Base-by-base conservation (phyloP, 306 rosid genomes). In the Fragaria vesca region DNA sequence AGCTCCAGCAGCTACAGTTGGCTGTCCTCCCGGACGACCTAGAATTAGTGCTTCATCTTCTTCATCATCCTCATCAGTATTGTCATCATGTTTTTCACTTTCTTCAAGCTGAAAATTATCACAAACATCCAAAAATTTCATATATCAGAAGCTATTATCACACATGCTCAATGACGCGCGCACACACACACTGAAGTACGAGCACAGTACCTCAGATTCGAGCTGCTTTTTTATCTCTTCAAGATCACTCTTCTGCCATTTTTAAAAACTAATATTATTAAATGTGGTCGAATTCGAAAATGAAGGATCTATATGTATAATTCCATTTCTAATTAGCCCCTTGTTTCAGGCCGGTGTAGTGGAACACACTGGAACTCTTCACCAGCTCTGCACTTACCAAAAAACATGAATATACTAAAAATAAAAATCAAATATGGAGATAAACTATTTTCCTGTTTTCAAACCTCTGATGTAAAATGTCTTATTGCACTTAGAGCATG, bases 161-260 rank as follows among this genome's bases (percentile, higher is more conserved):
- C 42, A 32, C 66, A 60, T 12, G 57, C 57, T 51, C 20, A 16
- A 5, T 51, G 57, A 51, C 55, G 18, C 12, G 26, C 63, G 9
- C 34, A 10, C 0, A 24, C 65, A 24, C 36, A 12, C 8, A 61
- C 66, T 3, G 2, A 5, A 28, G 20, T 12, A 4, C 17, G 5
- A n/a, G 62, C 7, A 51, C 21, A n/a, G 51, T 7, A 91, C 98
- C 98, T 93, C 85, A 13, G 85, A 83, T 66, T 79, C 72, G 74
- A 93, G 88, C 50, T 88, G 72, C 40, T 83, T 85, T 80, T 91
- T 86, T 12, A 77, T 61, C 77, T 89, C 91, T 79, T 67, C 84
- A 70, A 81, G 85, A 12, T 81, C 80, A 6, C 75, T 82, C 76
- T 79, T 93, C 98, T 91, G 84, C 46, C 69, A 63, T 70, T 20